Evolutionary conservation across 768 basidiomycete genomes (phyloP), one percentile per base, ranked within the genome.

Genomic region (Tylopilus subfusipes): DNA sequence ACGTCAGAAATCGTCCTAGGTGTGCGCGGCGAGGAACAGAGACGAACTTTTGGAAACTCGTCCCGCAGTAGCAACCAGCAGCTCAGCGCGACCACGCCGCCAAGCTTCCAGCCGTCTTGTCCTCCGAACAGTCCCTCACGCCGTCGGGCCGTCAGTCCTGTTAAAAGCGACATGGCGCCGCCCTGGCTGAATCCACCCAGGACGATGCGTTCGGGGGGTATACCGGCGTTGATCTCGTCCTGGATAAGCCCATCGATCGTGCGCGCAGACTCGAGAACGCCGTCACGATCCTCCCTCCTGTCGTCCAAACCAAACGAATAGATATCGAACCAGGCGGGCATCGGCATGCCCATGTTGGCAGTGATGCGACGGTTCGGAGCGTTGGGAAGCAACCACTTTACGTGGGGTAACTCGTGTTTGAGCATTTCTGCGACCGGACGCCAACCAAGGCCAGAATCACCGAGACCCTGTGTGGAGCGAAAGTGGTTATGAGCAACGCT

Each of bases 171-270:
- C 77, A 95, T 85, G 22, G 85, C 82, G 38, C 78, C 90, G 34
- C 91, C 93, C 68, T 96, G 93, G 56, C 85, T 88, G 73, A 95
- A 96, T 11, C 94, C 94, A 33, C 91, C 93, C 22, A 98, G 71
- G 30, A 96, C 79, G 62, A 96, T 88, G 48, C 88, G 82, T 51
- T 78, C 76, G 24, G 86, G 73, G 10, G 83, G 78, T 49, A 87
- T 82, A 31, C 90, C 90, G 9, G 78, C 76, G 45, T 84, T 82
- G 19, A 94, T 75, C 70, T 98, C 94, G 3, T 78, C 76, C 13
- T 81, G 76, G 64, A 98, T 85, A 59, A 95, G 73, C 54, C 79
- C 72, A 62, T 85, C 85, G 61, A 96, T 75, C 25, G 77, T 69
- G 27, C 75, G 72, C 9, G 82, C 79, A 25, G 88, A 83, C 25